phyloP scores from a whole-genome alignment of 257 asterid species.

The Gynochthodes officinalis region DNA sequence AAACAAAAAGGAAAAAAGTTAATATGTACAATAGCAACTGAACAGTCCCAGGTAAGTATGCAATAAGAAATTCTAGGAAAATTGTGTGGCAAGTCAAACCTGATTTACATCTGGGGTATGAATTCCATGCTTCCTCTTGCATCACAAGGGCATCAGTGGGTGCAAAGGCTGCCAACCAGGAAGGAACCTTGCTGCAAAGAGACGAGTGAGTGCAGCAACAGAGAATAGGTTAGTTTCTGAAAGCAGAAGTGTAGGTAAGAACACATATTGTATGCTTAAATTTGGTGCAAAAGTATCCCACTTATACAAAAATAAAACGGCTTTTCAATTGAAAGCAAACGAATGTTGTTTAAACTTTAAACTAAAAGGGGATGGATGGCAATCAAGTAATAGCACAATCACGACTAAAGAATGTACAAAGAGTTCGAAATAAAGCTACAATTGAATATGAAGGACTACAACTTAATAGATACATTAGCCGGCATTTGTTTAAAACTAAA shows the following conservation, averaged over 20 bases:
- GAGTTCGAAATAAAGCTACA: background rate
- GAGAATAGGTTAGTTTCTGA: background rate
- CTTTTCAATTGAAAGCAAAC: background rate
- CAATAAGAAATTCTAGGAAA: background rate
- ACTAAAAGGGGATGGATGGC: background rate
- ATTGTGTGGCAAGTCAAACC: constrained; percentile 30
- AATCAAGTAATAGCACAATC: background rate
- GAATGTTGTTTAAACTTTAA: background rate
- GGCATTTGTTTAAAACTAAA: constrained; percentile 3
- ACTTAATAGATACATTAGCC: background rate
- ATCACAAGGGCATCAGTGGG: constrained; percentile 76
- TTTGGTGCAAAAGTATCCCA: background rate
- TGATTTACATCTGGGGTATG: constrained; percentile 80
- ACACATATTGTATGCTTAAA: background rate
- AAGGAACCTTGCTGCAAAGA: constrained; percentile 71
- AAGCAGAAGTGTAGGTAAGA: background rate
- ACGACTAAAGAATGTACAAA: background rate
- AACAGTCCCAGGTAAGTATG: background rate
- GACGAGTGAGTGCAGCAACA: constrained; percentile 6
- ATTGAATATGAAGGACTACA: background rate
- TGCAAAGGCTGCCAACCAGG: constrained; percentile 78
- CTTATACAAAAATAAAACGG: background rate
- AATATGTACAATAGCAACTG: background rate
- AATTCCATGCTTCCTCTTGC: constrained; percentile 98
- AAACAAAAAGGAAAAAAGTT: constrained; percentile 10